Percentiles rank a stretch among this genome's conserved stretches.
phyloP scores from a whole-genome alignment of 441 rosid genomes.

The Pelargonium cotyledonis region DNA sequence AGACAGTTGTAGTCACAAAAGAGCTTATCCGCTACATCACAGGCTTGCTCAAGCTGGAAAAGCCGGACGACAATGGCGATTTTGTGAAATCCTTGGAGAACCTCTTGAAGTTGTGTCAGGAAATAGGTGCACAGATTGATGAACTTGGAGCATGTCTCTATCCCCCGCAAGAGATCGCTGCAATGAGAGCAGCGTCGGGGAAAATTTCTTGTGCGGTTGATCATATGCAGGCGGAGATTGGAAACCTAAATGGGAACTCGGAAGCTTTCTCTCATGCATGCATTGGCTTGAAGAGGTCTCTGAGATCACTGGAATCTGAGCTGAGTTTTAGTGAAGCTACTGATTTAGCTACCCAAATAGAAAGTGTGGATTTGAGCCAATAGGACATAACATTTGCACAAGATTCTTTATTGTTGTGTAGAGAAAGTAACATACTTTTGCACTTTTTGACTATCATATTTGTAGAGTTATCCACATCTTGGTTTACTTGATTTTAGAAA shows the following conservation, averaged over 20 bases:
- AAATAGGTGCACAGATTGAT: constrained; percentile 55
- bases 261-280: constrained; percentile 50
- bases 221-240: constrained; percentile 40
- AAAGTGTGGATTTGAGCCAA: constrained; percentile 38
- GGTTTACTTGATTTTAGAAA: no score
- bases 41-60: constrained; percentile 63
- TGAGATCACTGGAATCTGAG: constrained; percentile 42
- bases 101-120: constrained; percentile 58
- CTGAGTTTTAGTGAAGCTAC: constrained; percentile 25
- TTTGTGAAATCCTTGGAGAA: constrained; percentile 72
- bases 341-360: constrained; percentile 44
- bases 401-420: background rate
- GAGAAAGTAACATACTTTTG: background rate
- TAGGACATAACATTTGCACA: constrained; percentile 17
- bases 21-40: constrained; percentile 75
- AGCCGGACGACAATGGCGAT: constrained; percentile 37
- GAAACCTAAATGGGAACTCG: constrained; percentile 34
- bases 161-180: constrained; percentile 70
- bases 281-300: constrained; percentile 30
- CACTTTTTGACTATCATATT: no score
- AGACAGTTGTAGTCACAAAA: constrained; percentile 49
- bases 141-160: constrained; percentile 86
- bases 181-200: constrained; percentile 38
- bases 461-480: no score
- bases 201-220: constrained; percentile 29